Evolutionary conservation across 768 basidiomycete genomes (phyloP).

Genomic region (Termitomyces sp.): DNA sequence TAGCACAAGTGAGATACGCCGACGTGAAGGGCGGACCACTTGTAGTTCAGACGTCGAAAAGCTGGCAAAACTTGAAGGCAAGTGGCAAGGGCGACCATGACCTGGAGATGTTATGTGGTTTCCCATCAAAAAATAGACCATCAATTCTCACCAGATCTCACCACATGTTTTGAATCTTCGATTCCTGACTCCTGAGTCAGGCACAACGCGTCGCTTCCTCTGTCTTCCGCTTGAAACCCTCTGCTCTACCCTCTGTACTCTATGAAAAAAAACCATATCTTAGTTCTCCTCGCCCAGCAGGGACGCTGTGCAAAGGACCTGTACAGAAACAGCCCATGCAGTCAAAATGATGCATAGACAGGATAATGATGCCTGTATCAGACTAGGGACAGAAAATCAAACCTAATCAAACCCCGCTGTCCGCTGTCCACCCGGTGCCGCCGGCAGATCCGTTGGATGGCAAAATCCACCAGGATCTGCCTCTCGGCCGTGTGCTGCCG

Average conservation of each 20-base stretch:
- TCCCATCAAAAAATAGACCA: slow-evolving; percentile 14
- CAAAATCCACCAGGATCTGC: no score
- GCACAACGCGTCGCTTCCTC: slow-evolving; percentile 11
- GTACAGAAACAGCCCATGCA: no score
- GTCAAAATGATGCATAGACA: no score
- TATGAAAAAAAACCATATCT: not conserved
- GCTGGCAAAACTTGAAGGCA: slow-evolving; percentile 3
- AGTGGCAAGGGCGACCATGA: not conserved
- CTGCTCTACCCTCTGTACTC: not conserved
- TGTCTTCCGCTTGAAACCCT: not conserved
- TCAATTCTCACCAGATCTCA: slow-evolving; percentile 8
- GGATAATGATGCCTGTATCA: no score
- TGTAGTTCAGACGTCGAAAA: slow-evolving; percentile 2
- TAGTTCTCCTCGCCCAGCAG: no score
- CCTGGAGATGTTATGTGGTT: not conserved
- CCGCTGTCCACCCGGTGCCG: no score
- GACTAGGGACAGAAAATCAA: no score
- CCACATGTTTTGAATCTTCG: slow-evolving; percentile 3
- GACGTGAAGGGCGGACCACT: not conserved
- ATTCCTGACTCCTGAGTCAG: not conserved
- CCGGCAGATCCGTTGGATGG: no score
- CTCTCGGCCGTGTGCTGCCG: no score
- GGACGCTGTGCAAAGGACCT: no score
- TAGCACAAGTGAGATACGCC: not conserved
- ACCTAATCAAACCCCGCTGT: no score